phyloP scores from a whole-genome alignment of 2,329 filamentous ascomycete genomes.

The Penicillium oxalicum region DNA sequence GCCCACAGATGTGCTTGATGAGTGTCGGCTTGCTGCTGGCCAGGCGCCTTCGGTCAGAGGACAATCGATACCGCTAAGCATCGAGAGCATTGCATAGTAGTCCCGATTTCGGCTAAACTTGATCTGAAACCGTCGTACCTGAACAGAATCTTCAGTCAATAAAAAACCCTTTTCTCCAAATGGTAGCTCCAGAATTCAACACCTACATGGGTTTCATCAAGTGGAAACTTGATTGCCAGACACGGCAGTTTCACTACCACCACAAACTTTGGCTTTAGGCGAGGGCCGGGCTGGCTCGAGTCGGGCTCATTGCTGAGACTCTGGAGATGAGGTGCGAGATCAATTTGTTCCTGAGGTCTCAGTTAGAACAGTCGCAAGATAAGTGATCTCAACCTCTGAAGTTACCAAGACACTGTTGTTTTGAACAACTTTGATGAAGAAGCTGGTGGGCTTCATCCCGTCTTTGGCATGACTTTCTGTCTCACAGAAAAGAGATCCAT shows the following conservation, averaged over 20 bases:
- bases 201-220: conserved; percentile 25
- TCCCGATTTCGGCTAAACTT: conserved; percentile 38
- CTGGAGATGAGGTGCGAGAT: conserved; percentile 30
- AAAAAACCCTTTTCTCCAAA: background rate
- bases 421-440: conserved; percentile 32
- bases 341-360: conserved; percentile 36
- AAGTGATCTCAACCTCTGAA: too few species aligned
- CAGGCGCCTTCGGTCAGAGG: conserved; percentile 38
- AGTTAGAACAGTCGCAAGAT: background rate
- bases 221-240: conserved; percentile 42
- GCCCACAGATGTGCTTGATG: conserved; percentile 16
- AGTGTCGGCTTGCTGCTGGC: conserved; percentile 16
- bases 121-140: conserved; percentile 43
- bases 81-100: conserved; percentile 37
- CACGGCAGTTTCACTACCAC: conserved; percentile 43
- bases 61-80: conserved; percentile 39
- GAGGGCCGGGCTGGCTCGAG: conserved; percentile 12
- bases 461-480: conserved; percentile 28
- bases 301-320: conserved; percentile 18
- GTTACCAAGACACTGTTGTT: conserved; percentile 35
- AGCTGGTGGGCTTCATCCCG: conserved; percentile 4
- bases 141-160: background rate
- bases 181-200: background rate
- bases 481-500: conserved; percentile 30
- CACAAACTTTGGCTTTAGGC: conserved; percentile 29